A percentile compares a stretch with the other conserved stretches of the same genome.
phyloP scores from a whole-genome alignment of 305 asterid genomes.

The Nicotiana rustica region DNA sequence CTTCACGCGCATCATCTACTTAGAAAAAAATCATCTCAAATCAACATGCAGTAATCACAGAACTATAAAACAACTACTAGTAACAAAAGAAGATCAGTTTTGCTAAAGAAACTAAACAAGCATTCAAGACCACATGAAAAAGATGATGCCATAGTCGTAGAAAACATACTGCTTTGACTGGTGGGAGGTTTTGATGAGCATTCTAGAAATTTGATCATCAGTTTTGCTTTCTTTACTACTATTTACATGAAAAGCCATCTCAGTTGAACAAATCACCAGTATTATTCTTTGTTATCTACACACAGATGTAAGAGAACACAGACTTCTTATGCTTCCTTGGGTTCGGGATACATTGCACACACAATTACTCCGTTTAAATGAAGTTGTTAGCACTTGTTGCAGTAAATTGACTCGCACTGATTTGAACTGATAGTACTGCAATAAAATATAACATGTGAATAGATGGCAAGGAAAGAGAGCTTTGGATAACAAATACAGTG shows the following conservation, averaged over 20 bases:
- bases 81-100: too few relatives aligned
- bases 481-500: not conserved
- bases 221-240: not conserved
- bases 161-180: not conserved
- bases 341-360: conserved; percentile 74
- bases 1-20: too few relatives aligned
- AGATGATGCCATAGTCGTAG: too few relatives aligned
- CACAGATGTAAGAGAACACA: not conserved
- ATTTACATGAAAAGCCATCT: not conserved
- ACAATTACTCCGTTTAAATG: conserved; percentile 73
- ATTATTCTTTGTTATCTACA: not conserved
- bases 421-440: conserved; percentile 72
- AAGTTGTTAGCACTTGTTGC: conserved; percentile 57
- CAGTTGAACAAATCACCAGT: not conserved
- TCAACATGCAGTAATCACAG: too few relatives aligned
- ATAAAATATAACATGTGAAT: conserved; percentile 28
- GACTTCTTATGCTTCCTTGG: conserved; percentile 45
- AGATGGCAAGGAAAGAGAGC: conserved; percentile 1
- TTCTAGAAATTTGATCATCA: not conserved
- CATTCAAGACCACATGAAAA: too few relatives aligned
- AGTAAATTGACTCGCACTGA: conserved; percentile 77
- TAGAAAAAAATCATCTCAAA: too few relatives aligned
- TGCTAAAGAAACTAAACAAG: too few relatives aligned
- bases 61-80: too few relatives aligned
- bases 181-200: not conserved